Conservation (phyloP, 2,329 filamentous ascomycete species). For the Westerdykella sp. region DNA sequence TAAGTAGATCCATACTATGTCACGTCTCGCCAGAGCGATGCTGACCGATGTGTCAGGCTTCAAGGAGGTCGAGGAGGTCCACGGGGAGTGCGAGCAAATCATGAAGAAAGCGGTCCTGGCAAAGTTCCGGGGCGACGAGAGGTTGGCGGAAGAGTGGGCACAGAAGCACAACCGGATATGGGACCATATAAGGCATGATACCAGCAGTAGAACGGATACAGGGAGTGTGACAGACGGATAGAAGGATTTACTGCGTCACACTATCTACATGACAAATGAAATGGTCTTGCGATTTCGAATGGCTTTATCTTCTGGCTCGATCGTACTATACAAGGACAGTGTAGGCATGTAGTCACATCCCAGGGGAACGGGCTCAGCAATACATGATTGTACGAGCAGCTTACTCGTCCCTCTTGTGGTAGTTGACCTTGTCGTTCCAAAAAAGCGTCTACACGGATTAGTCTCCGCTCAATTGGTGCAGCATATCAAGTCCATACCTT, state of each 20-base stretch:
- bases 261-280: not conserved
- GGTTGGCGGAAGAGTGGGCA: conserved; percentile 33
- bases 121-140: conserved; percentile 51
- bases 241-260: not conserved
- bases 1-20: conserved; percentile 12
- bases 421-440: conserved; percentile 96
- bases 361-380: not conserved
- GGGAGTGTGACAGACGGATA: not conserved
- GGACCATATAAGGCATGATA: conserved; percentile 22
- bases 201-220: not conserved
- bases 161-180: conserved; percentile 32
- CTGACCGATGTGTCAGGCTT: conserved; percentile 44
- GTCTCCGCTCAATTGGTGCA: conserved; percentile 3
- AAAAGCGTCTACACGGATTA: conserved; percentile 40
- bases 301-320: not conserved
- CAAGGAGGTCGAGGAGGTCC: conserved; percentile 59
- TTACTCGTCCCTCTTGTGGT: conserved; percentile 81
- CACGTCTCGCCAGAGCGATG: not conserved
- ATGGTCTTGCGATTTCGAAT: not conserved
- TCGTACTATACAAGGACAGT: not conserved
- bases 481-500: conserved; percentile 54
- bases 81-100: conserved; percentile 70
- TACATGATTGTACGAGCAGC: conserved; percentile 1
- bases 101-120: conserved; percentile 76
- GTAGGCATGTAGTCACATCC: no score